Evolutionary conservation across 768 basidiomycete species (phyloP).

Genomic region (Serpula lacrymans): DNA sequence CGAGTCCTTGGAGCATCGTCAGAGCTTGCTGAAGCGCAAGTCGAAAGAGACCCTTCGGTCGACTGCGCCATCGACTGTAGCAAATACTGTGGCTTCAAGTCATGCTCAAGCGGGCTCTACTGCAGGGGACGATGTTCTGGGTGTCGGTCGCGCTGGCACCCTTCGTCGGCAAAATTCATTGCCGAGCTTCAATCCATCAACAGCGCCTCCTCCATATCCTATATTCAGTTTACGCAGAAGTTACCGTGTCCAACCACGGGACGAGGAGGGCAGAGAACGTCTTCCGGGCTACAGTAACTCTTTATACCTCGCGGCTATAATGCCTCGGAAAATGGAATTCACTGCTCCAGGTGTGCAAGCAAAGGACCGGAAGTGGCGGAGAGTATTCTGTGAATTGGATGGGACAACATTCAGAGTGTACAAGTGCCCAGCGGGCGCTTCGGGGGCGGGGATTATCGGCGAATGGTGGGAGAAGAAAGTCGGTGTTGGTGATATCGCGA

Average conservation of each 20-base stretch:
- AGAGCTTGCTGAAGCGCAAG: constrained; percentile 25
- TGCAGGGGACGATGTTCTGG: constrained; percentile 15
- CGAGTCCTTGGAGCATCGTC: constrained; percentile 25
- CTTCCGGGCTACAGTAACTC: constrained; percentile 82
- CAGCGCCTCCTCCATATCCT: constrained; percentile 70
- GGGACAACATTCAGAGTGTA: constrained; percentile 88
- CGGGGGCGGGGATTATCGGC: constrained; percentile 52
- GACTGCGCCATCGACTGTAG: constrained; percentile 11
- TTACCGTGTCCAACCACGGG: constrained; percentile 38
- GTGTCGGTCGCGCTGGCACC: constrained; percentile 37
- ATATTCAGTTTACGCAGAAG: constrained; percentile 32
- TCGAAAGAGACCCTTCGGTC: constrained; percentile 12
- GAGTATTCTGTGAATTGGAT: constrained; percentile 84
- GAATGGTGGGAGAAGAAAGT: constrained; percentile 80
- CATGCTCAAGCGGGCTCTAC: constrained; percentile 14
- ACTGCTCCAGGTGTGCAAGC: constrained; percentile 79
- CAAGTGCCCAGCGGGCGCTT: constrained; percentile 40
- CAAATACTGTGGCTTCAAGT: constrained; percentile 1
- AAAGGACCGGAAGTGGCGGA: constrained; percentile 88
- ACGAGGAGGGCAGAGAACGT: constrained; percentile 72
- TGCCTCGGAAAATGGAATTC: constrained; percentile 96
- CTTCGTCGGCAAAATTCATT: constrained; percentile 65
- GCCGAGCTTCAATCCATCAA: constrained; percentile 59
- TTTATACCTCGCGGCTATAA: constrained; percentile 73
- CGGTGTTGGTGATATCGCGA: constrained; percentile 62